Conservation (phyloP, 2,329 filamentous ascomycete species). For the Xylaria sp. region DNA sequence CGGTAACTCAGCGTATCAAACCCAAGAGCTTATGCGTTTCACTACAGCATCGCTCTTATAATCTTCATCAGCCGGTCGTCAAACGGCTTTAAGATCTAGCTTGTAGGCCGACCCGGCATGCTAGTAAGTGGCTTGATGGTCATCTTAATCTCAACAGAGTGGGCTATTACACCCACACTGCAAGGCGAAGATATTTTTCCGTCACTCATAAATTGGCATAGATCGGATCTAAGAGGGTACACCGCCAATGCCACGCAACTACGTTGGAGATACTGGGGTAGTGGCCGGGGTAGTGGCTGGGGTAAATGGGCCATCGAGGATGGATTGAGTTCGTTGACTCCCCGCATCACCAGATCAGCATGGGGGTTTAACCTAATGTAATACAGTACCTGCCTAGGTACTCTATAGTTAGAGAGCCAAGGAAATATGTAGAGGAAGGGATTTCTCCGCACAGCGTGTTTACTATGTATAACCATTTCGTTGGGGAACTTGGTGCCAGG, state of each 20-base stretch:
- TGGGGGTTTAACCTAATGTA: conserved; percentile 7
- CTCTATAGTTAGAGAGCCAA: background rate
- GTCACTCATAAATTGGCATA: conserved; percentile 35
- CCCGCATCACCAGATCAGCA: conserved; percentile 21
- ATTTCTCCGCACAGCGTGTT: conserved; percentile 17
- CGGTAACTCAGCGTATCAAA: background rate
- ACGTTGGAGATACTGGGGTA: conserved; percentile 37
- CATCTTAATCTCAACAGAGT: background rate
- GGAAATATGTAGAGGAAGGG: background rate
- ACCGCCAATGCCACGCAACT: background rate
- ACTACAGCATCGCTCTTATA: background rate
- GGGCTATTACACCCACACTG: background rate
- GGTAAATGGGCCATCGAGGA: conserved; percentile 8
- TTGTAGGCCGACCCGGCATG: background rate
- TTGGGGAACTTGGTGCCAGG: background rate
- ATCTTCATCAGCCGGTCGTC: background rate
- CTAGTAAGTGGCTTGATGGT: background rate
- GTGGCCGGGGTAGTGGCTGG: conserved; percentile 29
- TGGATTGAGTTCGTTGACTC: conserved; percentile 5
- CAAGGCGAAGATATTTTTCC: conserved; percentile 36
- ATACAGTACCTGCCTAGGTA: background rate
- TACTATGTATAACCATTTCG: conserved; percentile 4
- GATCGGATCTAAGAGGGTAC: background rate
- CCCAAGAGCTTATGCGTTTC: background rate
- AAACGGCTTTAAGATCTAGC: conserved; percentile 12